These are phyloP conservation scores for Epithemia pelagica DNA, from an alignment of 108 stramenopile genomes.

Conservation along the genomic window DNA sequence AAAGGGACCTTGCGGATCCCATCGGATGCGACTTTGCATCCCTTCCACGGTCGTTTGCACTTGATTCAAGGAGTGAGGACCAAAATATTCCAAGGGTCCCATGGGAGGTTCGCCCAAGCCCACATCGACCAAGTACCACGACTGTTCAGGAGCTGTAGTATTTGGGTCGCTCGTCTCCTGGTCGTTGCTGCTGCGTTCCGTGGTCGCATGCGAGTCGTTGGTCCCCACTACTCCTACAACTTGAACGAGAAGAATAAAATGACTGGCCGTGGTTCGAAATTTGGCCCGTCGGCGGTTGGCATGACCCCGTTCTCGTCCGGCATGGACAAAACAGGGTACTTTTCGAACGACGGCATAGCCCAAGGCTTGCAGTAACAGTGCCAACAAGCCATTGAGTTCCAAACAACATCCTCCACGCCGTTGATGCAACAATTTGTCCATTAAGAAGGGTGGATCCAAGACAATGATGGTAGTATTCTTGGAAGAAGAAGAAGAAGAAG, in stretches of 20 bases:
- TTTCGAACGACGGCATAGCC: conserved; percentile 17
- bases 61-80: too few species aligned
- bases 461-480: conserved; percentile 2
- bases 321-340: conserved; percentile 16
- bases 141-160: too few species aligned
- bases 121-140: conserved; percentile 37
- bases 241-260: conserved; percentile 6
- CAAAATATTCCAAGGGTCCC: conserved; percentile 13
- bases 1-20: conserved; percentile 1
- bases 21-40: conserved; percentile 17
- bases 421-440: conserved; percentile 22
- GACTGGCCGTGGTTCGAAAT: conserved; percentile 10
- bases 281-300: conserved; percentile 1
- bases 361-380: conserved; percentile 7
- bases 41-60: conserved; percentile 27
- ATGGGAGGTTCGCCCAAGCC: conserved; percentile 37
- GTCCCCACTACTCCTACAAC: too few species aligned
- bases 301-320: conserved; percentile 6
- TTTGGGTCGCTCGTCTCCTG: background rate
- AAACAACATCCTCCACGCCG: conserved; percentile 32
- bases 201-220: too few species aligned
- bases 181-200: too few species aligned
- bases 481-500: too few species aligned
- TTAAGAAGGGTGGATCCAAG: conserved; percentile 1
- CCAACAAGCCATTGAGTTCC: conserved; percentile 27